phyloP scores from a whole-genome alignment of 2,329 filamentous ascomycete species.

The Fusarium pseudonygamai region DNA sequence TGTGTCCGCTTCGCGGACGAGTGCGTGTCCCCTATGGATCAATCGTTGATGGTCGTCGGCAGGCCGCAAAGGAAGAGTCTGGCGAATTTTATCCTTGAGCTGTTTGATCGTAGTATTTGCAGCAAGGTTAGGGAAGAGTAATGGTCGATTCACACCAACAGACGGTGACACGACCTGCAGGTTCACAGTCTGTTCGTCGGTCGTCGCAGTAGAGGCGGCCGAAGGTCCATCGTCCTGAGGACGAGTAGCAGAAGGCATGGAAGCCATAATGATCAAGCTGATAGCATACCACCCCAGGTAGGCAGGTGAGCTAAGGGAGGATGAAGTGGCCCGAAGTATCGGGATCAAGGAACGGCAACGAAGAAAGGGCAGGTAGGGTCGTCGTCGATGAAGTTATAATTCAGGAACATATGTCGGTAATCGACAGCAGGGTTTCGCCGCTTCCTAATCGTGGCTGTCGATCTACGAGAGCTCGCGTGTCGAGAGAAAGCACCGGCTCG shows the following conservation, averaged over 20 bases:
- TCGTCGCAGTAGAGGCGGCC: slow-evolving; percentile 27
- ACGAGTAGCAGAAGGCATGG: slow-evolving; percentile 45
- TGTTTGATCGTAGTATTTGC: slow-evolving; percentile 63
- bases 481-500: slow-evolving; percentile 26
- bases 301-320: slow-evolving; percentile 13
- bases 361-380: slow-evolving; percentile 1
- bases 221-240: slow-evolving; percentile 34
- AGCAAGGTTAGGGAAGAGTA: slow-evolving; percentile 60
- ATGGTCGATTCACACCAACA: slow-evolving; percentile 59
- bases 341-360: slow-evolving; percentile 4
- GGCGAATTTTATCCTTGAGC: slow-evolving; percentile 67
- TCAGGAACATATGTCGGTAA: slow-evolving; percentile 4
- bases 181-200: slow-evolving; percentile 57
- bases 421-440: slow-evolving; percentile 9
- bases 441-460: slow-evolving; percentile 17
- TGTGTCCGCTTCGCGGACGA: slow-evolving; percentile 64
- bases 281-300: slow-evolving; percentile 42
- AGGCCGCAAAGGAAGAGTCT: slow-evolving; percentile 60
- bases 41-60: slow-evolving; percentile 65
- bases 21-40: slow-evolving; percentile 67
- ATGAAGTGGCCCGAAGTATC: slow-evolving; percentile 13
- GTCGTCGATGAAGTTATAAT: neutral
- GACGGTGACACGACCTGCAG: slow-evolving; percentile 70
- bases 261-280: slow-evolving; percentile 51
- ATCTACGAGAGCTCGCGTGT: slow-evolving; percentile 22